These are phyloP conservation scores for Penicillium pancosmium DNA, from an alignment of 495 filamentous ascomycete genomes.

Conservation along the genomic window DNA sequence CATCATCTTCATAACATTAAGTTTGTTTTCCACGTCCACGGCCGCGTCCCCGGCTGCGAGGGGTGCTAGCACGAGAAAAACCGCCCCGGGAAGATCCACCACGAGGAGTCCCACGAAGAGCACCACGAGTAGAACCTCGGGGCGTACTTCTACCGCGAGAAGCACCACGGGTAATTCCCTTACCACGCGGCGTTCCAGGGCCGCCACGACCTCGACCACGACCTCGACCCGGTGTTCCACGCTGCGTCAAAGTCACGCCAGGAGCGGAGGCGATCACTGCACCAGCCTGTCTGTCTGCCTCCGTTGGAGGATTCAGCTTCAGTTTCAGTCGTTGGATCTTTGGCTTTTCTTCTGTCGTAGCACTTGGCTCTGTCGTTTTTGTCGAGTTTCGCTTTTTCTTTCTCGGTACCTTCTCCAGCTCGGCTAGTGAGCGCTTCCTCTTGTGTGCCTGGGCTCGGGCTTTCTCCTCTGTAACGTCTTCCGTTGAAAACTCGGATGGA, in stretches of 20 bases:
- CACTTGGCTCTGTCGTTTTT: not conserved
- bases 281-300: not conserved
- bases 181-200: not conserved
- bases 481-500: conserved; percentile 11
- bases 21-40: not conserved
- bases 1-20: not conserved
- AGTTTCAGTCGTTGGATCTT: conserved; percentile 7
- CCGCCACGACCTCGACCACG: not conserved
- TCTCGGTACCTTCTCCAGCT: not conserved
- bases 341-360: not conserved
- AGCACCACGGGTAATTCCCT: not conserved
- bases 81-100: not conserved
- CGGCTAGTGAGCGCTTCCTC: conserved; percentile 1
- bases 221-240: not conserved
- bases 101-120: not conserved
- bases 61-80: not conserved
- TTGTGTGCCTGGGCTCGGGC: conserved; percentile 2
- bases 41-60: conserved; percentile 2
- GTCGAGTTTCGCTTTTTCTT: not conserved
- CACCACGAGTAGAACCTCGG: not conserved
- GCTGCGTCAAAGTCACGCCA: not conserved
- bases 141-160: not conserved
- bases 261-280: not conserved
- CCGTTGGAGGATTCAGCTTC: conserved; percentile 5
- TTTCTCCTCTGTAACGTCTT: conserved; percentile 22